These are phyloP conservation scores for Bipolaris gigantea DNA, from an alignment of 2,329 filamentous ascomycete genomes.

Conservation along the genomic window DNA sequence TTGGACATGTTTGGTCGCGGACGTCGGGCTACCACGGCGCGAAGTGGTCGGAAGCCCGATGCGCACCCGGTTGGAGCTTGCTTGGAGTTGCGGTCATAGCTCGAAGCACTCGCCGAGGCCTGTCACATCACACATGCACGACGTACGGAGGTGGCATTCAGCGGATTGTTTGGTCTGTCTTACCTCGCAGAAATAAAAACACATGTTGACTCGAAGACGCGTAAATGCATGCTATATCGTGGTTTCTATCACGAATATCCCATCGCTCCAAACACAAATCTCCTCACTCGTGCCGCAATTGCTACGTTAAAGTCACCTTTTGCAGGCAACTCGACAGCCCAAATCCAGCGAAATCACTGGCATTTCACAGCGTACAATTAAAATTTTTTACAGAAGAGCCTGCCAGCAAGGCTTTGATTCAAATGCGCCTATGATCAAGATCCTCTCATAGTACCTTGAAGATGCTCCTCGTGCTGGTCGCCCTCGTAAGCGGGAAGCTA, in stretches of 20 bases:
- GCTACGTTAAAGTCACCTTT: constrained; percentile 4
- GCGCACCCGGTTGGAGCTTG: constrained; percentile 12
- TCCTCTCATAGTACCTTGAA: background rate
- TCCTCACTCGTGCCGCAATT: constrained; percentile 5
- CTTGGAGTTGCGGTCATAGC: constrained; percentile 14
- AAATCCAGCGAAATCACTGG: background rate
- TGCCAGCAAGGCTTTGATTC: background rate
- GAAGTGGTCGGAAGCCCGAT: constrained; percentile 9
- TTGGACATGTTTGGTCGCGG: constrained; percentile 48
- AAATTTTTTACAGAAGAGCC: background rate
- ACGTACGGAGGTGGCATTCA: background rate
- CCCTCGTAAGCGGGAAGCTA: background rate
- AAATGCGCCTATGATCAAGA: background rate
- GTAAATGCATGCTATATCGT: no score
- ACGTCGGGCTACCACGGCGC: constrained; percentile 25
- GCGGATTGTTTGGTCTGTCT: no score
- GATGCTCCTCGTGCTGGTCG: background rate
- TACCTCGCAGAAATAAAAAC: no score
- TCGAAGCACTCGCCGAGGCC: constrained; percentile 9
- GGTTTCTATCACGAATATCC: no score
- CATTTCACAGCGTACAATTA: background rate
- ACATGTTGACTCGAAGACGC: no score
- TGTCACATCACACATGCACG: background rate
- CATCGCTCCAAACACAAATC: constrained; percentile 10
- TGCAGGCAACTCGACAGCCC: background rate